These are phyloP conservation scores for Trichophyton rubrum DNA, from an alignment of 2,329 filamentous ascomycete genomes.

Conservation along the genomic window DNA sequence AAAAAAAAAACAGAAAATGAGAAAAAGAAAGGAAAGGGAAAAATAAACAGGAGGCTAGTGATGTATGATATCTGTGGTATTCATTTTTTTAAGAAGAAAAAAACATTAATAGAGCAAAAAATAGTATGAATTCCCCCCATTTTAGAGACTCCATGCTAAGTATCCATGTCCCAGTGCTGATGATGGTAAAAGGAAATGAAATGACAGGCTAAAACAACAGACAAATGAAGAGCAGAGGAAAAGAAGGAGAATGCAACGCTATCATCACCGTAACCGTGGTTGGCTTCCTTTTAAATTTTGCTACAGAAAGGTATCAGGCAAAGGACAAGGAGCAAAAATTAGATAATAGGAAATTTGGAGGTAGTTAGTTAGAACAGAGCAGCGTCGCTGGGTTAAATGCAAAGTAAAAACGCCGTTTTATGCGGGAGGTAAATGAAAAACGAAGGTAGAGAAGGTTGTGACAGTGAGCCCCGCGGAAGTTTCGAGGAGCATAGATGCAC, in stretches of 20 bases:
- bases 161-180: background rate
- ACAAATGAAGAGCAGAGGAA: background rate
- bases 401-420: no score
- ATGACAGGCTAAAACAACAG: background rate
- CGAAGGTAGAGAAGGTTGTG: background rate
- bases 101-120: background rate
- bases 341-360: no score
- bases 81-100: background rate
- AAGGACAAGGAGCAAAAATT: background rate
- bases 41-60: background rate
- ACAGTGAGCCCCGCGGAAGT: background rate
- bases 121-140: background rate
- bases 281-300: slow-evolving; percentile 2
- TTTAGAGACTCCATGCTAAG: slow-evolving; percentile 1
- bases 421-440: background rate
- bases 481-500: background rate
- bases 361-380: no score
- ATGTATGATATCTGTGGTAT: background rate
- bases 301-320: background rate
- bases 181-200: background rate
- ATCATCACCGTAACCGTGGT: background rate
- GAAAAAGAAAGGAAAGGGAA: background rate
- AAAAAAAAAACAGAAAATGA: background rate
- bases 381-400: no score
- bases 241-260: background rate